Base-by-base conservation (phyloP, 1,284 basidiomycete genomes). In the Cryptococcus depauperatus region DNA sequence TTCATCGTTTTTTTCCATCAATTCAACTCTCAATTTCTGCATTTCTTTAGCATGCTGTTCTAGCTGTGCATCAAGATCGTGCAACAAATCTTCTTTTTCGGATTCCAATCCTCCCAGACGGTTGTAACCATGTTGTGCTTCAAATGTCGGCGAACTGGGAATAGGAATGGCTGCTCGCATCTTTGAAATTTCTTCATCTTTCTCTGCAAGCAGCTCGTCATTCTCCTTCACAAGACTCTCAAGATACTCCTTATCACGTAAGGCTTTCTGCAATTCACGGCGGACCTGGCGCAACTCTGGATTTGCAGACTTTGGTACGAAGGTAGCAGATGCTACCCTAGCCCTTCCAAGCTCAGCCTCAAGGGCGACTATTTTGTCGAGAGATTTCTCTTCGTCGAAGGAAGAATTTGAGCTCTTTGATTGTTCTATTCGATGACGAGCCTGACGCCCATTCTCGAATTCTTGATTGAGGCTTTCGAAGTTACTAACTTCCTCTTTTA, bases 131-230 rank as follows among this genome's bases (percentile, higher is more conserved):
- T 14, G 18, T 13, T 26, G 16, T 10, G 40, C 14, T 8, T 27
- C 35, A 9, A 54, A 37, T 9, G 32, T 21, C 9, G 57, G 55
- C 13, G 55, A 52, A 28, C 33, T 44, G 30, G 47, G 55, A 19
- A 52, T 33, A 37, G 46, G 57, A 22, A 54, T 52, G 16, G 42
- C 52, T n/a, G 51, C 44, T 35, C 39, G 41, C 38, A 55, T 44
- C 23, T 48, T 34, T 4, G 37, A n/a, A n/a, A 57, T 55, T 43
- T 59, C 51, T 23, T 56, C 50, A 11, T 55, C 56, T 30, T 50
- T 51, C 42, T 56, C 50, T 1, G 46, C 44, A 18, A 57, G 35
- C 4, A 61, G 43, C 14, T 58, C 50, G 16, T 50, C 51, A 37
- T 52, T 54, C 43, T 57, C 57, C 4, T 51, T 48, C 21, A 58